Conservation (phyloP, 768 basidiomycete species). For the Lactarius evosmus region DNA sequence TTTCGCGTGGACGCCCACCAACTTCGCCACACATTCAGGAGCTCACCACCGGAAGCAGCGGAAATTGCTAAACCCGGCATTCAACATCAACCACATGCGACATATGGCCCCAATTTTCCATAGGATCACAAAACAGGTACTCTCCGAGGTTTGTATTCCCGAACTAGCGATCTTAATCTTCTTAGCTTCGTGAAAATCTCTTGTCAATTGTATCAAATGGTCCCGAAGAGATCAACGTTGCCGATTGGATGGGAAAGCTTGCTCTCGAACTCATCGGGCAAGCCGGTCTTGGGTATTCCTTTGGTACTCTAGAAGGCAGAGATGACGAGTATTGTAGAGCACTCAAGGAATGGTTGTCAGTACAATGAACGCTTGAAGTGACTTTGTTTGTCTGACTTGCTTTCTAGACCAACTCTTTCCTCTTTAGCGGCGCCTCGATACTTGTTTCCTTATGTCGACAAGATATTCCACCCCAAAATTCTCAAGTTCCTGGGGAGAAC, state of each 20-base stretch:
- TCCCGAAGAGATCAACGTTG: conserved; percentile 24
- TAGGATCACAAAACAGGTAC: conserved; percentile 21
- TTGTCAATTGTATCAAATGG: neutral
- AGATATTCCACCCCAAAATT: conserved; percentile 28
- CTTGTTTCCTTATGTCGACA: conserved; percentile 19
- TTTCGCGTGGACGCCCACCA: neutral
- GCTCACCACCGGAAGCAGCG: conserved; percentile 15
- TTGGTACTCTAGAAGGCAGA: conserved; percentile 14
- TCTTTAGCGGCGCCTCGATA: conserved; percentile 2
- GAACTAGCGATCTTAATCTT: too few relatives aligned
- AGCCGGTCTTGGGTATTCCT: conserved; percentile 30
- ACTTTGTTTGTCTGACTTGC: neutral
- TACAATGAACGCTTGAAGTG: neutral
- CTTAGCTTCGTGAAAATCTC: neutral
- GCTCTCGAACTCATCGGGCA: conserved; percentile 31
- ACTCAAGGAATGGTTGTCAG: conserved; percentile 25
- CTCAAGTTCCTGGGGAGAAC: conserved; percentile 35
- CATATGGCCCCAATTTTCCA: conserved; percentile 28
- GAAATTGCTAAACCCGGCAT: conserved; percentile 23
- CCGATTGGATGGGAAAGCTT: conserved; percentile 26
- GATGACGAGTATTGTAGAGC: neutral
- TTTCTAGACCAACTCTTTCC: conserved; percentile 18
- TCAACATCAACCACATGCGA: conserved; percentile 29
- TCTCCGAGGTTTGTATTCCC: too few relatives aligned
- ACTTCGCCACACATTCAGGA: neutral